Evolutionary conservation across 1,284 basidiomycete species (phyloP), one percentile per base, ranked within the genome.

Genomic region (Apiotrichum laibachii): DNA sequence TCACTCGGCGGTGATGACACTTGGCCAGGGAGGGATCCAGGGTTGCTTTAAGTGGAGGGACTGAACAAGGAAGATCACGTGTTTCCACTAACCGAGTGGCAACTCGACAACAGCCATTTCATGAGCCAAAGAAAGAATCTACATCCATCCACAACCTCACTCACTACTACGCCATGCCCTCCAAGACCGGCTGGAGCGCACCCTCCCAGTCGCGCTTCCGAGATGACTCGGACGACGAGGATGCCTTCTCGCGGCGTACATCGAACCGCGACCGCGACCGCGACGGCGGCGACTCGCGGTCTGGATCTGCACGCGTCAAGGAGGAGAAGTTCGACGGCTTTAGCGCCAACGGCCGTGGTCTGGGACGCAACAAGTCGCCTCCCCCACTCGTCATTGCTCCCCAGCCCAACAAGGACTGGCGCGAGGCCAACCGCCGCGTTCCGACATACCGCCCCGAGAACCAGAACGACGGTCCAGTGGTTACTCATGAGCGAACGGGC

Each of bases 381-480:
- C 84, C 81, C 3, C 89, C 88, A 0, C 83, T 95, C 13, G 85
- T 94, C 35, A 96, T 97, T 51, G 86, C 90, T 5, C 81, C 90
- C 0, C 80, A 88, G 45, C 82, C 90, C 64, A 93, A 96, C 71
- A 84, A 85, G 39, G 92, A 96, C 72, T 97, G 93, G 92, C 81
- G 89, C 48, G 86, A 86, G 83, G 76, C 77, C 21, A 81, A 65
- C 79, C 80, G 66, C 71, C 72, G 79, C 68, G 43, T 70, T 72
- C 61, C 83, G 81, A 61, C 90, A 81, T 76, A 73, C 58, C 81
- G 89, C 11, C 90, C 90, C 1, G 83, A 85, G 8, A 58, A 63
- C 11, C 40, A 44, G 18, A 79, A 80, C 53, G 83, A 62, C 21
- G 74, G 75, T 19, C 33, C 19, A 9, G 59, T 72, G 12, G 60